Conservation (phyloP, 164 flowering plant genomes). For the Aristolochia contorta region DNA sequence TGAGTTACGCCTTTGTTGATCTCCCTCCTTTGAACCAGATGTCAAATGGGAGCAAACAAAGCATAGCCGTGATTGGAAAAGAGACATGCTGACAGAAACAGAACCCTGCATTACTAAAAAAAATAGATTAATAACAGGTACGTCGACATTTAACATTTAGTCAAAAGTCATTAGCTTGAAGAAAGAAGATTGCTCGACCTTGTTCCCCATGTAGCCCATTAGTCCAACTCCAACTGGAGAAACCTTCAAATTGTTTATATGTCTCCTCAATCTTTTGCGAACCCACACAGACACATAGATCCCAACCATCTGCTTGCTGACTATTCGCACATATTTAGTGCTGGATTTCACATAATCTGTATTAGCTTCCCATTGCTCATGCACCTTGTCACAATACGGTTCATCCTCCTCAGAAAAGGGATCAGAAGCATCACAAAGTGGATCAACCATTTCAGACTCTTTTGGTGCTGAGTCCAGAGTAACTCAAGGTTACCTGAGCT, state of each 20-base stretch:
- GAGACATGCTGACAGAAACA: slow-evolving; percentile 89
- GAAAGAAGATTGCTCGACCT: slow-evolving; percentile 32
- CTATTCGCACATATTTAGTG: slow-evolving; percentile 60
- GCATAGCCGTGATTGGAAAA: slow-evolving; percentile 75
- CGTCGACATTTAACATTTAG: too few relatives aligned
- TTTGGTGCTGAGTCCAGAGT: slow-evolving; percentile 27
- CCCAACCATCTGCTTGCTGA: slow-evolving; percentile 98
- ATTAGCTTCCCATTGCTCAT: slow-evolving; percentile 9
- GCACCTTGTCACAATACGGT: slow-evolving; percentile 23
- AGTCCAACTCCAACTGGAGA: slow-evolving; percentile 93
- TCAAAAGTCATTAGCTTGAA: background rate
- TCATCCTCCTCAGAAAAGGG: slow-evolving; percentile 37
- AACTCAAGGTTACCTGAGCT: slow-evolving; percentile 52
- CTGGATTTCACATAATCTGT: slow-evolving; percentile 16
- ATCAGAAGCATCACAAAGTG: slow-evolving; percentile 39
- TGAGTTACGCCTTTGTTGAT: slow-evolving; percentile 72
- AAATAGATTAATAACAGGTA: too few relatives aligned
- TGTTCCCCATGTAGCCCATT: slow-evolving; percentile 99
- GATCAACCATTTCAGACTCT: slow-evolving; percentile 26
- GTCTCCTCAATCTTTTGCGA: slow-evolving; percentile 67
- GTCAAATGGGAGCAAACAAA: slow-evolving; percentile 94
- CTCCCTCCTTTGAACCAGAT: slow-evolving; percentile 87
- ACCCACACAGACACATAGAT: slow-evolving; percentile 92
- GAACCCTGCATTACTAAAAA: slow-evolving; percentile 69
- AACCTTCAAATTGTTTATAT: slow-evolving; percentile 72